phyloP scores from a whole-genome alignment of 768 basidiomycete species.

The Hydnomerulius pinastri region DNA sequence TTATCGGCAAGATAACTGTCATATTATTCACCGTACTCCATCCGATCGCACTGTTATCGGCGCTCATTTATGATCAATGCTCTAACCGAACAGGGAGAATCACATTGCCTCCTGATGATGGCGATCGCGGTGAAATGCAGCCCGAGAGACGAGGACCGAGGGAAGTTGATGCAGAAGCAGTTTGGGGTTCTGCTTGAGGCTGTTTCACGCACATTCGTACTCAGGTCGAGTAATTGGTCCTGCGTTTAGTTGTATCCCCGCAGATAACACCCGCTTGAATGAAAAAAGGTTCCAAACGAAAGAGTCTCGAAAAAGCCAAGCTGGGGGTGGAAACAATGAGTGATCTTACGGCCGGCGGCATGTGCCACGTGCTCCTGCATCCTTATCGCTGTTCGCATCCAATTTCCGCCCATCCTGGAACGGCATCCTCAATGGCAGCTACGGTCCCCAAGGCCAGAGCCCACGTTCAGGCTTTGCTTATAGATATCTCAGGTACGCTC shows the following conservation, averaged over 20 bases:
- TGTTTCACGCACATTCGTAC: background rate
- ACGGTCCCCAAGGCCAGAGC: slow-evolving; percentile 31
- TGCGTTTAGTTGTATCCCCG: no score
- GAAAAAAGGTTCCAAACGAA: background rate
- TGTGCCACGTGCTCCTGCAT: background rate
- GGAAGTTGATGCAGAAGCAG: slow-evolving; percentile 44
- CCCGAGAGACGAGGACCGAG: slow-evolving; percentile 28
- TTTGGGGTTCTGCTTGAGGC: slow-evolving; percentile 34
- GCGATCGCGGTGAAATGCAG: slow-evolving; percentile 10
- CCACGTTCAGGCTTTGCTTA: slow-evolving; percentile 46
- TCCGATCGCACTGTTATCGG: slow-evolving; percentile 56
- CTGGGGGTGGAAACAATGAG: background rate
- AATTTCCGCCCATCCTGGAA: background rate
- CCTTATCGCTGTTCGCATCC: background rate
- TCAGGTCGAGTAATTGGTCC: background rate
- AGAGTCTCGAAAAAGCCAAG: no score
- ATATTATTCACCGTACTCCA: slow-evolving; percentile 68
- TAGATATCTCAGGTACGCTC: slow-evolving; percentile 67
- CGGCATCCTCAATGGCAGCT: background rate
- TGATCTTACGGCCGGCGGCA: background rate
- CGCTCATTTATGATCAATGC: slow-evolving; percentile 41
- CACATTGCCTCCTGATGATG: slow-evolving; percentile 44
- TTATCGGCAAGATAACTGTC: slow-evolving; percentile 48
- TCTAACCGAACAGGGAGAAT: slow-evolving; percentile 35
- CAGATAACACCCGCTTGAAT: no score